A percentile compares a stretch with the other conserved stretches of the same genome.
Conservation (phyloP, 2,329 filamentous ascomycete genomes). For the Cercospora beticola region DNA sequence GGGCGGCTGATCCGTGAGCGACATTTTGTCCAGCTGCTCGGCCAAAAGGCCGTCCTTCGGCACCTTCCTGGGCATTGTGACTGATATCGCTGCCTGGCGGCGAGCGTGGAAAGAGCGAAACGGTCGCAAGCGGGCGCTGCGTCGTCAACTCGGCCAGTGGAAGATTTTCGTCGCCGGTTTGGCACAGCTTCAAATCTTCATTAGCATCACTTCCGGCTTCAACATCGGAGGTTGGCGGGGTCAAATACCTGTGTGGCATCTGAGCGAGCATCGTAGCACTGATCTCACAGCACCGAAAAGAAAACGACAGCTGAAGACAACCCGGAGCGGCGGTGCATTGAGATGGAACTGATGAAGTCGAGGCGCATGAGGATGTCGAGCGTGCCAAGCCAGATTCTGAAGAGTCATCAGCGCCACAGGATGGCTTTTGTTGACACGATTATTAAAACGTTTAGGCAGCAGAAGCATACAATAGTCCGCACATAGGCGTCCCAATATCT, state of each 20-base stretch:
- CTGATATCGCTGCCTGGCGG: neutral
- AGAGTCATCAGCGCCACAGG: neutral
- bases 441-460: neutral
- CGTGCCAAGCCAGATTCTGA: neutral
- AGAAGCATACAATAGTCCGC: neutral
- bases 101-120: neutral
- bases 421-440: neutral
- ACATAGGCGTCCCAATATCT: neutral
- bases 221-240: neutral
- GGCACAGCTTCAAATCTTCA: slow-evolving; percentile 1
- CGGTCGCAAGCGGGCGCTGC: neutral
- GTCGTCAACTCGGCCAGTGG: neutral
- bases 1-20: neutral
- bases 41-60: neutral
- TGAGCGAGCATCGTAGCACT: neutral
- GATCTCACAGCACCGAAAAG: neutral
- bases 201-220: neutral
- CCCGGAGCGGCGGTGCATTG: neutral
- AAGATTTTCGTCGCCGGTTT: slow-evolving; percentile 3
- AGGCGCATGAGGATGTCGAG: neutral
- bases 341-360: neutral
- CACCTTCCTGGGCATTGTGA: neutral
- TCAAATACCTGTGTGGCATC: slow-evolving; percentile 2
- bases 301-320: neutral
- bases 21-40: slow-evolving; percentile 3